Conservation (phyloP, 1,139 yeast species). For the Taphrina sp. region DNA sequence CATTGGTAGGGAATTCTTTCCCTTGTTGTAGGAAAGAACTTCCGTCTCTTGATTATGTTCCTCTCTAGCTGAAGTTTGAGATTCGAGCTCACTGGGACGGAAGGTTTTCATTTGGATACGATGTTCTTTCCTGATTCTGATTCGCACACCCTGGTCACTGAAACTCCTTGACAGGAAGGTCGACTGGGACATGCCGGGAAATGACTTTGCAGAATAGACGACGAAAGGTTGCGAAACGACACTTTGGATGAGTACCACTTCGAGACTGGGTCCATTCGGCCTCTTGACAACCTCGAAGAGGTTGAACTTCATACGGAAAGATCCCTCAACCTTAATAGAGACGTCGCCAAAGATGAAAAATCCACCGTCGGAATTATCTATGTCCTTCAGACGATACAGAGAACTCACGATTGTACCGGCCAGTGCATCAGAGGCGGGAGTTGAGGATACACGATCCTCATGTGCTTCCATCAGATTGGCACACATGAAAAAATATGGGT, state of each 20-base stretch:
- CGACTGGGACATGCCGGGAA: constrained; percentile 42
- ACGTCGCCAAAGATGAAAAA: constrained; percentile 45
- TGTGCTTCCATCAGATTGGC: constrained; percentile 15
- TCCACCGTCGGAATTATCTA: constrained; percentile 33
- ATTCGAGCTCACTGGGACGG: too few relatives aligned
- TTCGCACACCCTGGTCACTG: constrained; percentile 31
- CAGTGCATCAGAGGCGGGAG: not conserved
- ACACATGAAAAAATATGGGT: constrained; percentile 21
- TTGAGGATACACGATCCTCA: not conserved
- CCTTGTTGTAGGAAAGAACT: too few relatives aligned
- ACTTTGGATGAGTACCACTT: constrained; percentile 36
- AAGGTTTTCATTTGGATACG: constrained; percentile 9
- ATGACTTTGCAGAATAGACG: constrained; percentile 45
- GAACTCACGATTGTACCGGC: constrained; percentile 30
- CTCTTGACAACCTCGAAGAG: constrained; percentile 38
- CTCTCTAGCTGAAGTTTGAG: too few relatives aligned
- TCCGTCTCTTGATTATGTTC: too few relatives aligned
- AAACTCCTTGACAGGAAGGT: constrained; percentile 22
- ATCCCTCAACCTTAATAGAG: constrained; percentile 45
- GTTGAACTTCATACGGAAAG: constrained; percentile 42
- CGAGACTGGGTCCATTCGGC: not conserved
- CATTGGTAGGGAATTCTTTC: too few relatives aligned
- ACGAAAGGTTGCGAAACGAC: constrained; percentile 41
- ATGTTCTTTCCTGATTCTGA: constrained; percentile 20
- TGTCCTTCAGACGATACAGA: constrained; percentile 17